These are phyloP conservation scores for Epichloe hybrida DNA, from an alignment of 2,329 filamentous ascomycete species.

Conservation along the genomic window DNA sequence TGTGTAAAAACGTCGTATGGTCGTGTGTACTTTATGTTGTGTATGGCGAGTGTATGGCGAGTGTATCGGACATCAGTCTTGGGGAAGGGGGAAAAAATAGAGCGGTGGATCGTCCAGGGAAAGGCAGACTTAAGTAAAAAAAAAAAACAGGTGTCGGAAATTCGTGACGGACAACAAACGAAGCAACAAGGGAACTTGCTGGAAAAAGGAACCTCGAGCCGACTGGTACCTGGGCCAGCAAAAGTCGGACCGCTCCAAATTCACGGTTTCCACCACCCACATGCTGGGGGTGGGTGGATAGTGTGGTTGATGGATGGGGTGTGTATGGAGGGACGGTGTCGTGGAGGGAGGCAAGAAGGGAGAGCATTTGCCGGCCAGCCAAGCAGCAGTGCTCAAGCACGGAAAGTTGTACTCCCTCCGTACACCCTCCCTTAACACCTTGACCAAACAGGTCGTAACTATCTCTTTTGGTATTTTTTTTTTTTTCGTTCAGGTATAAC, in stretches of 20 bases:
- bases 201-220: slow-evolving; percentile 4
- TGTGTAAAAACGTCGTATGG: not conserved
- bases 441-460: too few species aligned
- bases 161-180: slow-evolving; percentile 6
- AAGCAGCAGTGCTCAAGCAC: too few species aligned
- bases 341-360: too few species aligned
- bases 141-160: not conserved
- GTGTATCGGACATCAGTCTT: not conserved
- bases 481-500: too few species aligned
- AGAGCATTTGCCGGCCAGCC: too few species aligned
- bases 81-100: not conserved
- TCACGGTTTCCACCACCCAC: too few species aligned
- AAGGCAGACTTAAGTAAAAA: slow-evolving; percentile 3
- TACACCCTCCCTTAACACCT: too few species aligned
- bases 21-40: not conserved
- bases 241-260: not conserved
- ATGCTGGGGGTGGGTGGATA: not conserved
- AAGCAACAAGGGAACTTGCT: not conserved
- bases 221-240: slow-evolving; percentile 9
- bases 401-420: too few species aligned
- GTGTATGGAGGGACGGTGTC: not conserved
- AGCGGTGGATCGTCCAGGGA: not conserved
- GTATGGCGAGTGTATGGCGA: not conserved
- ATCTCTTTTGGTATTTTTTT: too few species aligned
- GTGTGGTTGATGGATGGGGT: not conserved